Conservation (phyloP, 2,329 filamentous ascomycete species). For the Fusarium tjaetaba region DNA sequence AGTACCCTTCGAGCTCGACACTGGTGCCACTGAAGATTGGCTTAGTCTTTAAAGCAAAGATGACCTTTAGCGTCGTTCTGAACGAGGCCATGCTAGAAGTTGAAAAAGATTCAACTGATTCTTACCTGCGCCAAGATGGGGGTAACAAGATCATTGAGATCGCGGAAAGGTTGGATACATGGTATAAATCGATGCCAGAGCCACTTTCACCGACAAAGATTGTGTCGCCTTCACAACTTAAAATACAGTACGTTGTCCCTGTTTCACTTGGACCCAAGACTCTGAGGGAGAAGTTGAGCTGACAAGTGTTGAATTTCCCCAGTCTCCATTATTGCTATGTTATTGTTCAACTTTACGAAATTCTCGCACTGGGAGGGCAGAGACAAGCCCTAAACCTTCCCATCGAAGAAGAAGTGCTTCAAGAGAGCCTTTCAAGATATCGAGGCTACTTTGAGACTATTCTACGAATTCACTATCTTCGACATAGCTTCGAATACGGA, state of each 20-base stretch:
- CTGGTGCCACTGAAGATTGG: neutral
- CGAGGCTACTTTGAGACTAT: conserved; percentile 15
- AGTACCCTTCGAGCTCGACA: neutral
- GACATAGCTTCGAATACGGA: conserved; percentile 10
- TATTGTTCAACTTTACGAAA: neutral
- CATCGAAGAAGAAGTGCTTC: neutral
- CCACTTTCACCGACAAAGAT: neutral
- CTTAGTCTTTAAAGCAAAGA: neutral
- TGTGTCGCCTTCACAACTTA: conserved; percentile 15
- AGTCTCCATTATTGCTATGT: neutral
- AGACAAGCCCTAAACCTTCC: neutral
- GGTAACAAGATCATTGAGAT: neutral
- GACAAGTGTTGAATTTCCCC: too few relatives aligned
- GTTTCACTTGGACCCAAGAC: fast-evolving
- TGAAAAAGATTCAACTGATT: neutral
- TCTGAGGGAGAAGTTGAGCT: too few relatives aligned
- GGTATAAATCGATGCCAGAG: neutral
- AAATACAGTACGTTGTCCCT: neutral
- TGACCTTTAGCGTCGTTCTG: neutral
- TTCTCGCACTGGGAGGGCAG: neutral
- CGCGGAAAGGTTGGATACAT: fast-evolving
- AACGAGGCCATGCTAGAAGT: neutral
- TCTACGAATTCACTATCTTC: conserved; percentile 15
- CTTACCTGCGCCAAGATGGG: neutral
- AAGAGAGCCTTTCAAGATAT: neutral